Evolutionary conservation across 192 early-diverging fungal genomes (phyloP).

Genomic region (Linnemannia schmuckeri): DNA sequence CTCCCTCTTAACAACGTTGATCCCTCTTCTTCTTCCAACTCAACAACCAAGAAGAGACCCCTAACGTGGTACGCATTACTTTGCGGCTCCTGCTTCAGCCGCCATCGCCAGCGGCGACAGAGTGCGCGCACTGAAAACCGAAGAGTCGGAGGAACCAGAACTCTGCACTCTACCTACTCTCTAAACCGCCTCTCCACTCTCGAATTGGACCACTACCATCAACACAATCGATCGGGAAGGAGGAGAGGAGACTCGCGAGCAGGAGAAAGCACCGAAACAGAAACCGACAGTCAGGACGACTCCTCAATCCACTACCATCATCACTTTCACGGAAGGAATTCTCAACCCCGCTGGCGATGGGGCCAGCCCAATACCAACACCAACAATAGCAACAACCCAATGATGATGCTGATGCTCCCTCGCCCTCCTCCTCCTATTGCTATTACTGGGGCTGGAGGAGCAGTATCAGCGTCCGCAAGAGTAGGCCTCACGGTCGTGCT

Average conservation of each 20-base stretch:
- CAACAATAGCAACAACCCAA: neutral
- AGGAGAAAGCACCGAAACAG: neutral
- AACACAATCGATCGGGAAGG: neutral
- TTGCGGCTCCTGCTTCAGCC: neutral
- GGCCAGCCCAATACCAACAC: neutral
- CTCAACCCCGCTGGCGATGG: conserved; percentile 2
- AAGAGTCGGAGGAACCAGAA: neutral
- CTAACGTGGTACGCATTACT: neutral
- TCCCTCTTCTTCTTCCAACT: neutral
- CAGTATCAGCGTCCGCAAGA: neutral
- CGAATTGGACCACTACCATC: neutral
- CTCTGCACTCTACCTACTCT: neutral
- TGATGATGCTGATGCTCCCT: neutral
- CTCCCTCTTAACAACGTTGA: neutral
- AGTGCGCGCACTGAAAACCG: neutral
- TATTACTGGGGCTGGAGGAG: neutral
- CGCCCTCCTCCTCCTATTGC: neutral
- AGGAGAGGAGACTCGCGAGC: neutral
- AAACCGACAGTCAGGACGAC: neutral
- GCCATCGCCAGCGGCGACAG: neutral
- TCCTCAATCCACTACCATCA: neutral
- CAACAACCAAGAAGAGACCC: neutral
- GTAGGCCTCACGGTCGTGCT: neutral
- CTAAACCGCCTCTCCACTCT: neutral
- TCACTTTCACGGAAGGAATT: neutral